Percentiles rank a stretch among this genome's conserved stretches.
Conservation (phyloP, 345 rosid genomes). For the Rhizophora apiculata region DNA sequence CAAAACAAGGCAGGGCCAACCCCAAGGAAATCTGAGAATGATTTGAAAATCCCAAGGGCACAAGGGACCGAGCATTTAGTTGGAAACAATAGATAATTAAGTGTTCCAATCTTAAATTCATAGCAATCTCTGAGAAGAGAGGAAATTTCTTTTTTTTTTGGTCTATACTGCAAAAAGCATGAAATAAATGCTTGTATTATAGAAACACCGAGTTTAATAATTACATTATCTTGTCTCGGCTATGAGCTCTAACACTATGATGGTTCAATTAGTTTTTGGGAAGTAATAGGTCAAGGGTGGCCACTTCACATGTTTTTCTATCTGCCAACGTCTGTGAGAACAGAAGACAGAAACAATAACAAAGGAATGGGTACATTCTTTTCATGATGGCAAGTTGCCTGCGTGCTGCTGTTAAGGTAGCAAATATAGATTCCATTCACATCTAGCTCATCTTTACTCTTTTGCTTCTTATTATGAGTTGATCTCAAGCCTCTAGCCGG, state of each 20-base stretch:
- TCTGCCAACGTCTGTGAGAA: no score
- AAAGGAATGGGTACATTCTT: no score
- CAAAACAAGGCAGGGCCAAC: conserved; percentile 42
- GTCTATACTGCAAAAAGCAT: neutral
- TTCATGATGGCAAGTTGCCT: no score
- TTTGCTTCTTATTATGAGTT: no score
- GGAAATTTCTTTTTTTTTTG: neutral
- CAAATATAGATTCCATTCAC: no score
- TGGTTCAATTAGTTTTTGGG: neutral
- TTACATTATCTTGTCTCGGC: neutral
- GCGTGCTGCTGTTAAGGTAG: no score
- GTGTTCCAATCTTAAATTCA: neutral
- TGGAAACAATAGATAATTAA: conserved; percentile 24
- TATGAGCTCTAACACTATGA: neutral
- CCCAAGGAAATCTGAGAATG: conserved; percentile 43
- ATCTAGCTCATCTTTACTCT: no score
- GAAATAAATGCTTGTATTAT: conserved; percentile 1
- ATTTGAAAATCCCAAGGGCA: conserved; percentile 31
- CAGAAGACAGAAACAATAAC: no score
- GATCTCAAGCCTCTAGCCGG: no score
- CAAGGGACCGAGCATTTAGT: conserved; percentile 27
- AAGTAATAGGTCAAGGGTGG: neutral
- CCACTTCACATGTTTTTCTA: neutral
- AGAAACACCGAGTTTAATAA: neutral
- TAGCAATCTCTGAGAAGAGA: neutral